These are phyloP conservation scores for Penicillium occitanis DNA, from an alignment of 2,329 filamentous ascomycete species.

Conservation along the genomic window DNA sequence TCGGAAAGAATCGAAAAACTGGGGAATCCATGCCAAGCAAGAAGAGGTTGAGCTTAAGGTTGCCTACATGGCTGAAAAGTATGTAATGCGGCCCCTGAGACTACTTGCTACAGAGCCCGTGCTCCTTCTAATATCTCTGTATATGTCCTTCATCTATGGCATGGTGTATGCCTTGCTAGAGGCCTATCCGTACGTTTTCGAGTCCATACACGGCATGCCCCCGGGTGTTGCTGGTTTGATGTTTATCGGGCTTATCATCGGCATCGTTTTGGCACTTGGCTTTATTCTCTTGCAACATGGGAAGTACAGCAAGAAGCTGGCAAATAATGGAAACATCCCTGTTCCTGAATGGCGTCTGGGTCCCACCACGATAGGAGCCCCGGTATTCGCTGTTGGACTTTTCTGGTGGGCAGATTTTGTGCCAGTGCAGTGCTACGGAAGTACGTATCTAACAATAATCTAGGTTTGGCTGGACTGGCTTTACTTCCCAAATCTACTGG, in stretches of 20 bases:
- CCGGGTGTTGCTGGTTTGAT: slow-evolving; percentile 31
- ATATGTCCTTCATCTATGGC: slow-evolving; percentile 36
- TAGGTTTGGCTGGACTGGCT: slow-evolving; percentile 38
- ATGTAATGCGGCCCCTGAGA: slow-evolving; percentile 47
- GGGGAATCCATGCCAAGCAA: slow-evolving; percentile 58
- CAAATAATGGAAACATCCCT: slow-evolving; percentile 31
- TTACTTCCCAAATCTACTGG: slow-evolving; percentile 35
- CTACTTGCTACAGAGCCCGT: slow-evolving; percentile 46
- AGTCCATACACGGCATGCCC: slow-evolving; percentile 30
- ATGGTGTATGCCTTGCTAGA: slow-evolving; percentile 31
- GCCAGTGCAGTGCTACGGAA: not conserved
- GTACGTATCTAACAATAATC: not conserved
- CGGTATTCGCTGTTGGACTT: slow-evolving; percentile 36
- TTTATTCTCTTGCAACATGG: slow-evolving; percentile 30
- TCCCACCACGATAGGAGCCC: slow-evolving; percentile 33
- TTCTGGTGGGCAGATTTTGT: slow-evolving; percentile 30
- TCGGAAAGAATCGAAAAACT: slow-evolving; percentile 53
- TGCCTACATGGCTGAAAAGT: slow-evolving; percentile 48
- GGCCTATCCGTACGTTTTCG: slow-evolving; percentile 34
- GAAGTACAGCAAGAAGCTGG: slow-evolving; percentile 33
- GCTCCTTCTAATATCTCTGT: slow-evolving; percentile 35
- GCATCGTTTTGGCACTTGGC: slow-evolving; percentile 30
- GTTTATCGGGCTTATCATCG: slow-evolving; percentile 34
- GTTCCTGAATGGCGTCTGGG: slow-evolving; percentile 38
- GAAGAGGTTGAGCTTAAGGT: slow-evolving; percentile 57